Evolutionary conservation across 2,329 filamentous ascomycete genomes (phyloP).

Genomic region (Davidsoniella eucalypti): DNA sequence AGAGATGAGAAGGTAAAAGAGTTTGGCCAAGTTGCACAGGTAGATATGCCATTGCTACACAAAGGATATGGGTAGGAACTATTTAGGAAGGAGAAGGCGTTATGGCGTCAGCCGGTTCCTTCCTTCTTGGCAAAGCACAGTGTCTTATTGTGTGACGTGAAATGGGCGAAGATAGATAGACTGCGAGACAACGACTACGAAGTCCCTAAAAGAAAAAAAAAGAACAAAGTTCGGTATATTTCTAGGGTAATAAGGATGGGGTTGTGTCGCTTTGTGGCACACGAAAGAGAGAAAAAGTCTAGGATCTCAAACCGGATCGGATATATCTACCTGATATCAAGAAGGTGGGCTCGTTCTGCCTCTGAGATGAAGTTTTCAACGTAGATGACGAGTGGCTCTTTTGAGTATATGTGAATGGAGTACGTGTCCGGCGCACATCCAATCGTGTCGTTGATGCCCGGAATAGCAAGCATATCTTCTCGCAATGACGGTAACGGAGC

Average conservation of each 20-base stretch:
- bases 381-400: constrained; percentile 30
- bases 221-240: not conserved
- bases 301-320: not conserved
- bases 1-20: not conserved
- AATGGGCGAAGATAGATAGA: not conserved
- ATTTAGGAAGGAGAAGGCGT: too few species aligned
- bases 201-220: not conserved
- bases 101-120: too few species aligned
- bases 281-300: too few species aligned
- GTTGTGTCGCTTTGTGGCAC: too few species aligned
- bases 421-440: constrained; percentile 27
- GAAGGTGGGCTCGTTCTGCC: constrained; percentile 26
- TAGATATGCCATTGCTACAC: too few species aligned
- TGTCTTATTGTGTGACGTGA: not conserved
- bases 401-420: constrained; percentile 25
- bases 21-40: not conserved
- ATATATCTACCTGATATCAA: constrained; percentile 24
- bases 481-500: constrained; percentile 31
- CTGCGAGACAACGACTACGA: not conserved
- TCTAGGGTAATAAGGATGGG: not conserved
- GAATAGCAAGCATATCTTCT: constrained; percentile 34
- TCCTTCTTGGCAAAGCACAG: too few species aligned
- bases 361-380: constrained; percentile 29
- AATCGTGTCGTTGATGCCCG: constrained; percentile 22
- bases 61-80: too few species aligned